phyloP scores from a whole-genome alignment of 2,329 filamentous ascomycete species.

The Tolypocladium ovalisporum region DNA sequence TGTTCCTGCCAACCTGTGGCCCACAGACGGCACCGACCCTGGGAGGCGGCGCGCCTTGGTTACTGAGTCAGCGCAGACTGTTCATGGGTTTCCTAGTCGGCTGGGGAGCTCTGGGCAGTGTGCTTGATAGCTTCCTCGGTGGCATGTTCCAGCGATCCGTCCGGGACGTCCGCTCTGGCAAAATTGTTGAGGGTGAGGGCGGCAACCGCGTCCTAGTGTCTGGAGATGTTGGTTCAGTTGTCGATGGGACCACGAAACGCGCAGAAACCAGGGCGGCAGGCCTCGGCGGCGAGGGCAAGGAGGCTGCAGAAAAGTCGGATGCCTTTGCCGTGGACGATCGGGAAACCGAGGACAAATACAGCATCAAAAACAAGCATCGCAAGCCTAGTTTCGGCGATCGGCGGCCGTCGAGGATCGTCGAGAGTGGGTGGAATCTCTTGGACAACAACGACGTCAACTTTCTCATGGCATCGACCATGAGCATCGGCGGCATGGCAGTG shows the following conservation, averaged over 20 bases:
- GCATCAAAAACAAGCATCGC: conserved; percentile 37
- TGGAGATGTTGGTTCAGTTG: conserved; percentile 13
- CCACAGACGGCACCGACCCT: conserved; percentile 23
- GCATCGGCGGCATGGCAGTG: conserved; percentile 60
- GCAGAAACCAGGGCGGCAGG: conserved; percentile 28
- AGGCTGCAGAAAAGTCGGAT: conserved; percentile 26
- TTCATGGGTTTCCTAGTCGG: conserved; percentile 50
- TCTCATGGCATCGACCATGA: conserved; percentile 78
- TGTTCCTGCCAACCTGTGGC: conserved; percentile 60
- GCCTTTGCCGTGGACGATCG: conserved; percentile 23
- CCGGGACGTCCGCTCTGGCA: conserved; percentile 70
- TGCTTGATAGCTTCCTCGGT: conserved; percentile 81
- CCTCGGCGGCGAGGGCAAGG: conserved; percentile 31
- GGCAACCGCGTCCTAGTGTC: conserved; percentile 49
- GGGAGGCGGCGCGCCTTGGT: conserved; percentile 39
- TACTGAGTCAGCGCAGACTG: conserved; percentile 27
- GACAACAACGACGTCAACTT: conserved; percentile 97
- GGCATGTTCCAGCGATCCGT: conserved; percentile 80
- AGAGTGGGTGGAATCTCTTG: conserved; percentile 61
- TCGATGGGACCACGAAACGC: conserved; percentile 17
- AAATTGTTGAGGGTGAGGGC: conserved; percentile 79
- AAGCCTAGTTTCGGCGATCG: conserved; percentile 41
- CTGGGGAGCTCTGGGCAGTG: conserved; percentile 68
- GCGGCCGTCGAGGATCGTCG: conserved; percentile 50
- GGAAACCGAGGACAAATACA: conserved; percentile 31